Evolutionary conservation across 2,329 filamentous ascomycete species (phyloP), one percentile per base, ranked within the genome.

Genomic region (Cryphonectria japonica): DNA sequence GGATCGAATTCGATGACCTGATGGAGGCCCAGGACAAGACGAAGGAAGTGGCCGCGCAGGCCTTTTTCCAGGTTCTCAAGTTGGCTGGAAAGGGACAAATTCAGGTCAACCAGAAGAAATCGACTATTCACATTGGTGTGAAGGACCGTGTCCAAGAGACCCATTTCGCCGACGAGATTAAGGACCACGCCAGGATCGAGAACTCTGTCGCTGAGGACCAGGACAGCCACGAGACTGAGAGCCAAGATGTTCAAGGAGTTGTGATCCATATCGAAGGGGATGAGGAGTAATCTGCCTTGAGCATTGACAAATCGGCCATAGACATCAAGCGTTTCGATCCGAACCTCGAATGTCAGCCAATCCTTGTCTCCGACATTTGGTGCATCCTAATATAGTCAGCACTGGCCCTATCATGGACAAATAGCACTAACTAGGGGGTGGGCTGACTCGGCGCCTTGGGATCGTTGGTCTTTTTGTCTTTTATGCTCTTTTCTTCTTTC

Each of bases 31-130:
- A 77, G 13, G 80, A 83, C 63, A 81, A 83, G 59, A 88, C 87
- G 41, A 85, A 83, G 50, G 82, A 88, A 41, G 89, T 93, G 16
- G 92, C 91, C 11, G 90, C 92, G 2, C 92, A 94, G 78, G 93
- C 90, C 0, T 91, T 93, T 77, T 88, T 92, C 81, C 92, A 96
- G 78, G 85, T 93, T 2, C 85, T 97, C 19, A 85, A 87, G 14
- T 85, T 96, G 60, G 90, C 88, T 7, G 93, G 89, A 2, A 93
- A 90, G 80, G 86, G 86, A 1, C 79, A 87, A 69, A 81, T 95
- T 61, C 78, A 81, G 26, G 88, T 95, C 6, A 80, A 86, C 73
- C 94, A 97, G 80, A 82, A 85, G 2, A 7, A 70, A 79, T 43
- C 68, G 7, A n/a, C 2, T 19, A 50, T 50, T 50, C 22, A 50